A percentile compares a stretch with the other conserved stretches of the same genome.
Evolutionary conservation across 2,329 filamentous ascomycete genomes (phyloP).

Genomic region (Talaromyces funiculosus): DNA sequence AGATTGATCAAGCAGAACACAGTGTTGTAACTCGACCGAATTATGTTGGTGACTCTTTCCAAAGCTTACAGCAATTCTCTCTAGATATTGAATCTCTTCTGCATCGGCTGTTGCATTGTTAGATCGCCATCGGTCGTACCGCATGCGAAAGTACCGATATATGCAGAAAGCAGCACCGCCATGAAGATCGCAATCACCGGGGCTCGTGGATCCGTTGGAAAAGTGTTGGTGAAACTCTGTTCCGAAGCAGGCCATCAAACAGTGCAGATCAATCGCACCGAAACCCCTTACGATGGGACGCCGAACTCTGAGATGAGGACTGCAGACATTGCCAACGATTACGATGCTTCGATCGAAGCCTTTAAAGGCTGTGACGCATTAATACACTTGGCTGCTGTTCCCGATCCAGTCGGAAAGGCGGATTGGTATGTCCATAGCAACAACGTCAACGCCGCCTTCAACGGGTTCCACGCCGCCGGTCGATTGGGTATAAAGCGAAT

Average conservation of each 20-base stretch:
- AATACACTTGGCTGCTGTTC: slow-evolving; percentile 36
- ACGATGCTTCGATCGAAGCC: slow-evolving; percentile 26
- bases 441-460: slow-evolving; percentile 36
- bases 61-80: background rate
- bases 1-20: background rate
- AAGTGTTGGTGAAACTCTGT: slow-evolving; percentile 26
- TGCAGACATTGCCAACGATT: slow-evolving; percentile 29
- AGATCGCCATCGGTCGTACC: background rate
- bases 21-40: no score
- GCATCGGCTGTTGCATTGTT: background rate
- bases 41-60: background rate
- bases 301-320: slow-evolving; percentile 31
- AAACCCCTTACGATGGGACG: slow-evolving; percentile 25
- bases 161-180: background rate
- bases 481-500: slow-evolving; percentile 31
- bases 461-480: slow-evolving; percentile 35
- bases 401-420: slow-evolving; percentile 29
- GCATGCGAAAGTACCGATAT: background rate
- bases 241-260: slow-evolving; percentile 28
- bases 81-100: background rate
- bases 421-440: slow-evolving; percentile 32
- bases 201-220: slow-evolving; percentile 31
- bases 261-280: slow-evolving; percentile 31
- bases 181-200: slow-evolving; percentile 41
- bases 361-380: slow-evolving; percentile 34